These are phyloP conservation scores for Colletotrichum sp. DNA, from an alignment of 2,329 filamentous ascomycete species.

Conservation along the genomic window DNA sequence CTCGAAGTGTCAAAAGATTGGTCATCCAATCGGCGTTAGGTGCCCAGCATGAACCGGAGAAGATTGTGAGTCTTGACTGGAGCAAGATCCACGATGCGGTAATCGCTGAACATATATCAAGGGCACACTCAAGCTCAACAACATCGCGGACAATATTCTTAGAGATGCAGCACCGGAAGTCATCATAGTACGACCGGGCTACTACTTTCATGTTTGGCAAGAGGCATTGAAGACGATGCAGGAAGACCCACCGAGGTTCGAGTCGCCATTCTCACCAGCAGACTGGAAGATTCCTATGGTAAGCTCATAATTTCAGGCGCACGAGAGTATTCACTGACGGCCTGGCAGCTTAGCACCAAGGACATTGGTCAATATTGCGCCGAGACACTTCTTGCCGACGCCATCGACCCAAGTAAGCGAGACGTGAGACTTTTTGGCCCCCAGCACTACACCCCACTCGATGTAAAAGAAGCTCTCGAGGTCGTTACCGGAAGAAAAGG, in stretches of 20 bases:
- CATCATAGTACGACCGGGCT: conserved; percentile 22
- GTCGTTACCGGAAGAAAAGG: conserved; percentile 28
- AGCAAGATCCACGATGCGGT: background rate
- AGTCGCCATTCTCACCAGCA: conserved; percentile 29
- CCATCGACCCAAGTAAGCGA: background rate
- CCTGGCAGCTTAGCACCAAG: conserved; percentile 18
- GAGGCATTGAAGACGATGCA: conserved; percentile 14
- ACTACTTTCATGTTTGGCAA: conserved; percentile 23
- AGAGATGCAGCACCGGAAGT: conserved; percentile 22
- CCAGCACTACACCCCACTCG: conserved; percentile 28
- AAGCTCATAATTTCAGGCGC: background rate
- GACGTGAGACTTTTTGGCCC: conserved; percentile 31
- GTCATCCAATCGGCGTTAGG: conserved; percentile 33
- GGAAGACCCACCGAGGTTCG: conserved; percentile 25
- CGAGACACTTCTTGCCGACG: conserved; percentile 22
- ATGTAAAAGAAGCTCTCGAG: conserved; percentile 32
- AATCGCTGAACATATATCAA: background rate
- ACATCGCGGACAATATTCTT: conserved; percentile 24
- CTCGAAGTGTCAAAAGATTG: conserved; percentile 20
- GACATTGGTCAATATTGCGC: conserved; percentile 32
- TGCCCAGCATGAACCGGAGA: conserved; percentile 28
- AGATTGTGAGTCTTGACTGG: conserved; percentile 25
- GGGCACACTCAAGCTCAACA: conserved; percentile 28
- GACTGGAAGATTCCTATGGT: conserved; percentile 35
- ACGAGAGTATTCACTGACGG: background rate